phyloP scores from a whole-genome alignment of 768 basidiomycete genomes.

The Pleurotus tuoliensis region DNA sequence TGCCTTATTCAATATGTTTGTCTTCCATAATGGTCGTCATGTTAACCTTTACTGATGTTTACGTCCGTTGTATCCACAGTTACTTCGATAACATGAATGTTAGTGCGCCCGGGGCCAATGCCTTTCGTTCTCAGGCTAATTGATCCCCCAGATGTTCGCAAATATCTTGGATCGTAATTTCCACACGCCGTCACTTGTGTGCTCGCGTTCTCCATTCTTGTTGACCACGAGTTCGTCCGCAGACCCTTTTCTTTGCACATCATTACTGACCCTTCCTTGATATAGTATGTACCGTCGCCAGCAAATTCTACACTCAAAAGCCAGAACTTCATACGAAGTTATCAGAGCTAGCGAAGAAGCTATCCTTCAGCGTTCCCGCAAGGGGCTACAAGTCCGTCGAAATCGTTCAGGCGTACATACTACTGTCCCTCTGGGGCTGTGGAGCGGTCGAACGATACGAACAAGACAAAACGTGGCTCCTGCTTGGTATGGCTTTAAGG shows the following conservation, averaged over 20 bases:
- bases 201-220: conserved; percentile 91
- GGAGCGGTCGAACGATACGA: conserved; percentile 96
- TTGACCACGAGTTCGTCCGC: conserved; percentile 77
- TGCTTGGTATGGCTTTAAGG: conserved; percentile 85
- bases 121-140: conserved; percentile 12
- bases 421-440: conserved; percentile 87
- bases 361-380: conserved; percentile 85
- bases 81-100: conserved; percentile 78
- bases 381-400: conserved; percentile 90
- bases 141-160: conserved; percentile 58
- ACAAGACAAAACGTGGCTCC: conserved; percentile 91
- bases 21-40: conserved; percentile 11
- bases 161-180: conserved; percentile 82
- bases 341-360: conserved; percentile 78
- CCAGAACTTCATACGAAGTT: conserved; percentile 80
- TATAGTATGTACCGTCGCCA: conserved; percentile 90
- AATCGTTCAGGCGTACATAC: conserved; percentile 91
- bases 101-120: conserved; percentile 21
- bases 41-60: too few species aligned
- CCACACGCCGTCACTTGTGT: conserved; percentile 92
- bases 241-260: not conserved
- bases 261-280: not conserved
- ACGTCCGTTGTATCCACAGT: conserved; percentile 30
- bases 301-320: conserved; percentile 80
- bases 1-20: conserved; percentile 85